These are phyloP conservation scores for Aspergillus carlsbadensis DNA, from an alignment of 495 filamentous ascomycete genomes.

Conservation along the genomic window DNA sequence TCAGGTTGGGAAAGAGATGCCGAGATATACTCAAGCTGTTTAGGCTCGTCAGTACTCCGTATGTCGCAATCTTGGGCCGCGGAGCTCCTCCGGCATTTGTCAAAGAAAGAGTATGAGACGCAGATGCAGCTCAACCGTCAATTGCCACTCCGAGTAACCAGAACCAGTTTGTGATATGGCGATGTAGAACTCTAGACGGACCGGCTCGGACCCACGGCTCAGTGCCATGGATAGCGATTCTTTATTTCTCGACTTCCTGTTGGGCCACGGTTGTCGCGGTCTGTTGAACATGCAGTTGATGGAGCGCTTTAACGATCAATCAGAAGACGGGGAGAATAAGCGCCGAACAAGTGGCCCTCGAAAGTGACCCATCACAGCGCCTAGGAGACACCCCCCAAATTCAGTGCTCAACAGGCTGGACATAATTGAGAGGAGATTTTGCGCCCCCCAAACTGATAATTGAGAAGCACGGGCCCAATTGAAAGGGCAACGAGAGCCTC, in stretches of 20 bases:
- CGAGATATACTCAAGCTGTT: too few relatives aligned
- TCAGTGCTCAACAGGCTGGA: background rate
- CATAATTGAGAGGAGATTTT: slow-evolving; percentile 5
- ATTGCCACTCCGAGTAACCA: background rate
- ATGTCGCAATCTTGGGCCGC: too few relatives aligned
- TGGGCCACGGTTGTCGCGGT: background rate
- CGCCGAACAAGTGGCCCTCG: background rate
- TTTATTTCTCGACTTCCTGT: background rate
- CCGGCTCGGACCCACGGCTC: slow-evolving; percentile 14
- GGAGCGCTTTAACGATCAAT: slow-evolving; percentile 5
- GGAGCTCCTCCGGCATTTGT: background rate
- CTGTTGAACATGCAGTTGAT: background rate
- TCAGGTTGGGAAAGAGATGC: too few relatives aligned
- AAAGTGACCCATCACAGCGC: slow-evolving; percentile 10
- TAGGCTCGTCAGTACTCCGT: too few relatives aligned
- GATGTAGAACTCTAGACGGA: slow-evolving; percentile 8
- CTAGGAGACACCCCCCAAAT: background rate
- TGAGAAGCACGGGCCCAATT: background rate
- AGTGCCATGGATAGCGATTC: slow-evolving; percentile 7
- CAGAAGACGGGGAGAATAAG: slow-evolving; percentile 3
- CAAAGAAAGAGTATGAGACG: slow-evolving; percentile 3
- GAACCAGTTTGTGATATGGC: background rate
- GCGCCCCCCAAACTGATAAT: slow-evolving; percentile 3
- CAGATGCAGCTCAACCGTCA: background rate
- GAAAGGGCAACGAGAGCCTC: background rate